Evolutionary conservation across 83 land plant species (phyloP).

Genomic region (Picea abies): DNA sequence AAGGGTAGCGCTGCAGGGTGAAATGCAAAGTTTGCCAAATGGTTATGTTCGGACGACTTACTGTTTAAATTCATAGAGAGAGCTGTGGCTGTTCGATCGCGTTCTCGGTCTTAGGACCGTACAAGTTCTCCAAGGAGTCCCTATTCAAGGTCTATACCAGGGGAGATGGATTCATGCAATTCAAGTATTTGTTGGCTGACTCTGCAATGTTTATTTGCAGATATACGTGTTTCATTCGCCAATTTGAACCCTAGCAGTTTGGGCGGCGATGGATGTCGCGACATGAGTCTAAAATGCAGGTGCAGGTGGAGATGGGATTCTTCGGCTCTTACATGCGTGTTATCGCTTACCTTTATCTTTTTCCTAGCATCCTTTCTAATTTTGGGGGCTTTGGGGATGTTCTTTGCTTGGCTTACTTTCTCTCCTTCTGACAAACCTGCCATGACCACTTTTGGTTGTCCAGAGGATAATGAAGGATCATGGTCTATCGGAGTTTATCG

Average conservation of each 20-base stretch:
- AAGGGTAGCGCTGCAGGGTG: no score
- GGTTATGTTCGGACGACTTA: no score
- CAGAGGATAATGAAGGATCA: constrained; percentile 77
- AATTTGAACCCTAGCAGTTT: background rate
- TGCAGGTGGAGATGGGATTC: constrained; percentile 41
- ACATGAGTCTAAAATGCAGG: constrained; percentile 46
- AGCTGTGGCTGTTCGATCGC: no score
- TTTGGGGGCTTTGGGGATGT: constrained; percentile 14
- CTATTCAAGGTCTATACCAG: no score
- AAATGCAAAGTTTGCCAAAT: no score
- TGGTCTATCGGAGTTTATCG: constrained; percentile 85
- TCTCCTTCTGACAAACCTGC: constrained; percentile 35
- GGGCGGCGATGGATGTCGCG: constrained; percentile 33
- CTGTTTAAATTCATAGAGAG: no score
- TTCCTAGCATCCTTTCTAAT: constrained; percentile 30
- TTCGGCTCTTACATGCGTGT: constrained; percentile 24
- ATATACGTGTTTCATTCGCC: no score
- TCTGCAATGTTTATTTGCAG: no score
- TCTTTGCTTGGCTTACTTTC: constrained; percentile 50
- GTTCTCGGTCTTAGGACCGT: no score
- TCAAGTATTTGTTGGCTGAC: no score
- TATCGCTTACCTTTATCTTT: constrained; percentile 39
- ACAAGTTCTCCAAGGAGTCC: no score
- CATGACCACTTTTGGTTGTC: constrained; percentile 44
- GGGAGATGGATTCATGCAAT: no score